phyloP scores from a whole-genome alignment of 2,329 filamentous ascomycete species.

The Pyrenochaeta sp. region DNA sequence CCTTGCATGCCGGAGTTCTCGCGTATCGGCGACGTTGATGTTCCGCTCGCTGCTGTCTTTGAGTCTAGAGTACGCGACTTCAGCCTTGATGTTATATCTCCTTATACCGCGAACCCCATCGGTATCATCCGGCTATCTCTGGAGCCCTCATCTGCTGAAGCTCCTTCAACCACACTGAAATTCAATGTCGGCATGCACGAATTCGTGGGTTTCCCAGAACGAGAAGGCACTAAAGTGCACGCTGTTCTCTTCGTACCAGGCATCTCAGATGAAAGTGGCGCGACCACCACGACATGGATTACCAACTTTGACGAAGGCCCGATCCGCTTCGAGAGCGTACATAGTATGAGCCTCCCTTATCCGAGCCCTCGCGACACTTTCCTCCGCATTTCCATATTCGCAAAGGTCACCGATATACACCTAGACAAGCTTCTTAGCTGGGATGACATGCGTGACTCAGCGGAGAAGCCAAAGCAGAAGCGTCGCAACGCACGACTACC shows the following conservation, averaged over 20 bases:
- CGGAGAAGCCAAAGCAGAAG: slow-evolving; percentile 64
- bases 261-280: slow-evolving; percentile 81
- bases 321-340: slow-evolving; percentile 94
- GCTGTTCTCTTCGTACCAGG: slow-evolving; percentile 96
- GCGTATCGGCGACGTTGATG: slow-evolving; percentile 89
- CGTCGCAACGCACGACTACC: slow-evolving; percentile 75
- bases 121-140: slow-evolving; percentile 90
- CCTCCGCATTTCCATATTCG: slow-evolving; percentile 88
- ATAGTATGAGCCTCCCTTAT: slow-evolving; percentile 94
- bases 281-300: slow-evolving; percentile 95
- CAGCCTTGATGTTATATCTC: slow-evolving; percentile 86
- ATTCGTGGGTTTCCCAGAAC: slow-evolving; percentile 90
- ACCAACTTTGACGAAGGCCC: slow-evolving; percentile 91
- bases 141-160: slow-evolving; percentile 91
- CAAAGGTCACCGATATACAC: slow-evolving; percentile 90
- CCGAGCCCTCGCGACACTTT: slow-evolving; percentile 77
- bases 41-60: slow-evolving; percentile 91
- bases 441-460: slow-evolving; percentile 94
- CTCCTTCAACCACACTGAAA: slow-evolving; percentile 90
- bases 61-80: slow-evolving; percentile 96
- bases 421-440: slow-evolving; percentile 96
- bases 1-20: slow-evolving; percentile 91
- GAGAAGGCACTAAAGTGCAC: slow-evolving; percentile 94
- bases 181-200: slow-evolving; percentile 99
- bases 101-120: slow-evolving; percentile 88